These are phyloP conservation scores for Mycosphaerella sp. DNA, from an alignment of 2,329 filamentous ascomycete species.

Conservation along the genomic window DNA sequence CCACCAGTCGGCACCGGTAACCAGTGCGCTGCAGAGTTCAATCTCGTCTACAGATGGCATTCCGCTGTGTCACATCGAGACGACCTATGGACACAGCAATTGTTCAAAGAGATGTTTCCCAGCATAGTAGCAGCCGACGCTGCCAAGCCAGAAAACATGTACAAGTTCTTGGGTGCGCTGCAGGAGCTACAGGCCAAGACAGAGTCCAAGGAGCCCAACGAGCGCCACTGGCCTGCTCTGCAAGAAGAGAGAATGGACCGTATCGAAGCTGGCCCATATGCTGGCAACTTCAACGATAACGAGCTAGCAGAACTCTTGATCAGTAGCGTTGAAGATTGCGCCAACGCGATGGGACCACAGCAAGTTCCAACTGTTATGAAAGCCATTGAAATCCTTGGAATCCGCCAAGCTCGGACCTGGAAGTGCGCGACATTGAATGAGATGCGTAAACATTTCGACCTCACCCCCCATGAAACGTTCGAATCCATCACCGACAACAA, in stretches of 20 bases:
- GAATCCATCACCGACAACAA: slow-evolving; percentile 54
- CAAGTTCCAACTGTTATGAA: slow-evolving; percentile 55
- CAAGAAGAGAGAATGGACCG: slow-evolving; percentile 28
- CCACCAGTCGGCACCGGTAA: slow-evolving; percentile 44
- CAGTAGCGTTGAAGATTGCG: slow-evolving; percentile 55
- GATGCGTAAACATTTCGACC: slow-evolving; percentile 57
- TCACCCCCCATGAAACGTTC: slow-evolving; percentile 53
- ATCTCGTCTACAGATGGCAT: slow-evolving; percentile 50
- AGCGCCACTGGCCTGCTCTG: slow-evolving; percentile 33
- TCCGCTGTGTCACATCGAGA: slow-evolving; percentile 41
- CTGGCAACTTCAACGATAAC: slow-evolving; percentile 53
- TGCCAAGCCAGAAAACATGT: slow-evolving; percentile 25
- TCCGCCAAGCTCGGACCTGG: slow-evolving; percentile 57
- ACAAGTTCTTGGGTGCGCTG: slow-evolving; percentile 30
- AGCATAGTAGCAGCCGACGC: slow-evolving; percentile 21
- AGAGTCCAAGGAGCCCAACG: slow-evolving; percentile 26
- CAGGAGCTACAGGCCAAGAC: slow-evolving; percentile 28
- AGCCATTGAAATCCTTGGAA: slow-evolving; percentile 57
- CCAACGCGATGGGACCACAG: slow-evolving; percentile 54
- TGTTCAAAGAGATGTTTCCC: slow-evolving; percentile 34
- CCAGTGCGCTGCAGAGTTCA: slow-evolving; percentile 50
- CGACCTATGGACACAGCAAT: slow-evolving; percentile 42
- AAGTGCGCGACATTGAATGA: slow-evolving; percentile 58
- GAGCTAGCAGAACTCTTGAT: slow-evolving; percentile 54
- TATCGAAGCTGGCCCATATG: slow-evolving; percentile 30